A percentile compares a stretch with the other conserved stretches of the same genome.
Conservation (phyloP, 768 basidiomycete species). For the Rhizopogon salebrosus region DNA sequence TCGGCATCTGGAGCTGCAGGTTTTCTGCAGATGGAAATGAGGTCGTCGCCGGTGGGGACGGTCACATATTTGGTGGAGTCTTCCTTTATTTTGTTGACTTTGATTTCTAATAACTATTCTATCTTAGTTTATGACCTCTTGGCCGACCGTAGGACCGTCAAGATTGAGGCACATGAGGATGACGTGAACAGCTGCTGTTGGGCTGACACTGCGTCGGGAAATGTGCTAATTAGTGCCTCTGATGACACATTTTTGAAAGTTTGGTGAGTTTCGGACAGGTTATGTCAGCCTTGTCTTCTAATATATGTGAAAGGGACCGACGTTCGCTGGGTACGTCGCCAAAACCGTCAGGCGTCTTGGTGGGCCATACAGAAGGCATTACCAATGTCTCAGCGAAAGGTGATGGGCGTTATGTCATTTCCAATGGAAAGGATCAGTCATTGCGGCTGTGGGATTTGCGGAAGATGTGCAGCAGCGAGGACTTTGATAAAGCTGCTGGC, state of each 20-base stretch:
- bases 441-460: conserved; percentile 91
- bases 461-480: conserved; percentile 76
- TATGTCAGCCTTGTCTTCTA: not conserved
- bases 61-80: conserved; percentile 64
- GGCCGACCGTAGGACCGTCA: conserved; percentile 71
- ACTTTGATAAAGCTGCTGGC: conserved; percentile 52
- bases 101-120: not conserved
- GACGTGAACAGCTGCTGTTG: conserved; percentile 97
- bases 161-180: conserved; percentile 80
- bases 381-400: conserved; percentile 95
- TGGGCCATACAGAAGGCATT: conserved; percentile 95
- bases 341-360: conserved; percentile 88
- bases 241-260: conserved; percentile 95
- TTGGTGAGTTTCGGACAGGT: conserved; percentile 52
- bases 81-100: not conserved
- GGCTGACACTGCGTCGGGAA: conserved; percentile 90
- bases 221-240: conserved; percentile 91
- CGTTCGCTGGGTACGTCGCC: conserved; percentile 40
- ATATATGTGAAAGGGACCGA: conserved; percentile 38
- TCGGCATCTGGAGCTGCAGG: conserved; percentile 88
- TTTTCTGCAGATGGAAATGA: conserved; percentile 97
- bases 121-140: conserved; percentile 86
- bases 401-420: conserved; percentile 91
- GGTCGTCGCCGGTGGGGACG: conserved; percentile 87
- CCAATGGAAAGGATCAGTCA: conserved; percentile 95